Conservation (phyloP, 805 yeast genomes). For the Wickerhamiella nectarea region DNA sequence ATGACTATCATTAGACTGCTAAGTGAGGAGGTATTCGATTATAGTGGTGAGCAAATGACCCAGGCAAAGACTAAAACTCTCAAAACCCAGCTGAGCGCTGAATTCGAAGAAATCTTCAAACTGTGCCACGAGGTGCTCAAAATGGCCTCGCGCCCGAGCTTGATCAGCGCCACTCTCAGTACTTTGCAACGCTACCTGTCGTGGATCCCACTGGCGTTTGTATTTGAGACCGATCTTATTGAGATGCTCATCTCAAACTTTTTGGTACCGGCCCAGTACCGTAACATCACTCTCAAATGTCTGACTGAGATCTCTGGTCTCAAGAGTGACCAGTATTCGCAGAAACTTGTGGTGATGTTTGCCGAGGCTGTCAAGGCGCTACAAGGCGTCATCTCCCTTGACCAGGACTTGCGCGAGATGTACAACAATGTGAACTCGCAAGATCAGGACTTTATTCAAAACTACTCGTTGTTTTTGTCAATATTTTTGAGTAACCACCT, state of each 20-base stretch:
- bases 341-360: conserved; percentile 55
- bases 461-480: conserved; percentile 82
- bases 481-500: conserved; percentile 77
- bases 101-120: conserved; percentile 84
- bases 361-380: conserved; percentile 60
- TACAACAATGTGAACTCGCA: conserved; percentile 63
- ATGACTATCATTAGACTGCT: conserved; percentile 81
- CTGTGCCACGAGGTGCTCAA: conserved; percentile 88
- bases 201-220: conserved; percentile 87
- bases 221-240: conserved; percentile 76
- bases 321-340: conserved; percentile 37
- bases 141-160: conserved; percentile 70
- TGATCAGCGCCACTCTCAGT: conserved; percentile 71
- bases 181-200: conserved; percentile 74
- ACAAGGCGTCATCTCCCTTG: conserved; percentile 51
- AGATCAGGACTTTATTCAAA: conserved; percentile 91
- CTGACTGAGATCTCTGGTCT: conserved; percentile 79
- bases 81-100: conserved; percentile 72
- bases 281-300: conserved; percentile 80
- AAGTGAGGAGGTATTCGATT: conserved; percentile 94
- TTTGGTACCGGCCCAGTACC: conserved; percentile 60
- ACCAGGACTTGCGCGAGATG: conserved; percentile 54
- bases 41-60: conserved; percentile 89
- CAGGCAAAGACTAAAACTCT: conserved; percentile 81
- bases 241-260: conserved; percentile 61